Base-by-base conservation (phyloP, 176 grass and related monocot genomes). In the Elymus sibiricus region DNA sequence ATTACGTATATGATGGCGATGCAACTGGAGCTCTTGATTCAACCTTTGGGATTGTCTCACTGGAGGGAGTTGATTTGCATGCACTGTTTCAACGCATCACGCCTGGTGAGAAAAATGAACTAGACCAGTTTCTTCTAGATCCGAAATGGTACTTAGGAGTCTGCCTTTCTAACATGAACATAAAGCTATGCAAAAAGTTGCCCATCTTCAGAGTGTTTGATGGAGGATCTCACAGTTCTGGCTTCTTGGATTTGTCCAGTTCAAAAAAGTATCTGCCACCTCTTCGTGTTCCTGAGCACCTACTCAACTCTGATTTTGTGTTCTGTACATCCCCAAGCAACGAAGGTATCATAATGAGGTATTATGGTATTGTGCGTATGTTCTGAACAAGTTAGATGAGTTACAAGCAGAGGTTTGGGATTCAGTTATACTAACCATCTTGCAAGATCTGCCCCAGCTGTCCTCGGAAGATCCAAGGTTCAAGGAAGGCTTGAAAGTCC, bases 401-500 rank as follows among this genome's bases (percentile, higher is more conserved):
- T 80, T 95, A 82, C 87, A 90, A 82, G 76, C 89, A 42, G 89
- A 90, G 38, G 75, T 87, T 51, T 93, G 95, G 70, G 95, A 98
- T 86, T 79, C 77, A 67, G 91, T 98, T 77, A 35, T 98, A 87
- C 73, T 95, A 85, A 79, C 85, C 47, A 89, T 98, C 85, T 88
- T 98, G 81, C 89, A 90, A 87, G 95, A 98, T 89, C 86, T 98
- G 25, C 95, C 95, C 37, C 93, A 93, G 83, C 80, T 98, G 44
- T 95, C 85, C 72, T 87, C 86, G 70, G 93, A 95, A 78, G 89
- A 98, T 84, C 90, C 91, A 83, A 85, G 49, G 60, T 91, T 98
- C 88, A 98, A 91, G 82, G 93, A 95, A 86, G 64, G 60, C 61
- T 88, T 98, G 81, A 95, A 93, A 90, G 84, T 81, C 60, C 71